A percentile compares a stretch with the other conserved stretches of the same genome.
These are phyloP conservation scores for Vickermania spadyakhi DNA, from an alignment of 208 protist genomes.

Conservation along the genomic window DNA sequence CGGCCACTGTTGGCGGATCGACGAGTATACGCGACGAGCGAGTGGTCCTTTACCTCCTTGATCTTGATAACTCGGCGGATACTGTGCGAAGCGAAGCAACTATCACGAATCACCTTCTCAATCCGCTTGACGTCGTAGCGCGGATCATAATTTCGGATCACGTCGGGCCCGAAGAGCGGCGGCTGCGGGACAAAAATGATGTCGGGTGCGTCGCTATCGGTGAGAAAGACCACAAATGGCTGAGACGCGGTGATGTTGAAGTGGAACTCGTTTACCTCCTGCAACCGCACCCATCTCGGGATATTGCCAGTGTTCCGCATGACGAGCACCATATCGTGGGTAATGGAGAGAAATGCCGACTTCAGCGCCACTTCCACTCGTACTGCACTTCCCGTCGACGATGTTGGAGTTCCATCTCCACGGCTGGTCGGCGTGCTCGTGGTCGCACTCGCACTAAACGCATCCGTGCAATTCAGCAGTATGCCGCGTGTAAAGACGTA, in stretches of 20 bases:
- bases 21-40: constrained; percentile 26
- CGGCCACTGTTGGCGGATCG: constrained; percentile 16
- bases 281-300: constrained; percentile 41
- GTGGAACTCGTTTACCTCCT: constrained; percentile 38
- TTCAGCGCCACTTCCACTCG: constrained; percentile 9
- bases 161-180: constrained; percentile 28
- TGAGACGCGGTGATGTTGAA: constrained; percentile 25
- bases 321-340: constrained; percentile 52
- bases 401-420: background rate
- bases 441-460: background rate
- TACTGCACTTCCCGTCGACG: background rate
- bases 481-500: constrained; percentile 12
- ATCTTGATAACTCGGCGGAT: constrained; percentile 37
- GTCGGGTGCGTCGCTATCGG: constrained; percentile 35
- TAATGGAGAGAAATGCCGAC: constrained; percentile 48
- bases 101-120: constrained; percentile 29
- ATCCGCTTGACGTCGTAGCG: constrained; percentile 22
- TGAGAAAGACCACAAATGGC: constrained; percentile 45
- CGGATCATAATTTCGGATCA: constrained; percentile 27
- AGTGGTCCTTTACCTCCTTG: constrained; percentile 10
- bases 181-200: constrained; percentile 56
- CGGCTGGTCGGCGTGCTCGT: background rate
- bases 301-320: constrained; percentile 46
- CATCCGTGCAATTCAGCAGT: constrained; percentile 4
- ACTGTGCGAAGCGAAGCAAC: constrained; percentile 37